Base-by-base conservation (phyloP, 179 eudicot genomes). In the Silene coronaria region DNA sequence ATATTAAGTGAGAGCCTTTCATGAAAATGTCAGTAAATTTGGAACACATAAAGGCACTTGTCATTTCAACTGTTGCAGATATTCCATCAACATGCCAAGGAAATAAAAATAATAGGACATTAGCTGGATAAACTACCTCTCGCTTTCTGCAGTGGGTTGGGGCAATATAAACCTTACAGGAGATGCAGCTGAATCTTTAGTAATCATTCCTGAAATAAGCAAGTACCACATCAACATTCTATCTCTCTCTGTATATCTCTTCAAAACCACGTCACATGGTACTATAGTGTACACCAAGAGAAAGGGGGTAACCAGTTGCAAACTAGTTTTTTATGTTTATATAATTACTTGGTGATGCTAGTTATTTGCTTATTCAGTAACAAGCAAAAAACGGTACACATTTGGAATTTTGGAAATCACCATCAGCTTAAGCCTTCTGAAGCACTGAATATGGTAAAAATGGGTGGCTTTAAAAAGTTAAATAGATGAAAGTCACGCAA, bases 141-240 rank as follows among this genome's bases (percentile, higher is more conserved):
- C 88, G 80, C 82, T 91, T 81, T 91, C 97, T 83, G 92, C 93
- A 27, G 78, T 78, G 72, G 97, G 99, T 77, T 96, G 99, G 75
- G 98, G 99, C 73, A 88, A 80, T 71, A 88, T 76, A 73, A 79
- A 77, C 77, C 77, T 78, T 58, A 89, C 91, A 69, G 89, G 86
- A 78, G 77, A 28, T 46, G 82, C 82, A 63, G 79, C 85, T 75
- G 79, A 81, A 77, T 62, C 86, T 81, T 82, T 88, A 76, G 70
- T 75, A 67, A 85, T 67, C 77, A 71, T 81, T 66, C 98, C 97
- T 93, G 87, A 79, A 68, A 85, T 14, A 16, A 60, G 66, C 30
- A 62, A 73, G 53, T 74, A 28, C 60, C 51, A 19, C 13, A 73
- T 60, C 38, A 48, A 55, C 61, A 48, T 48, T 70, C 60, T 1